Evolutionary conservation across 192 early-diverging fungal species (phyloP).

Genomic region (Entrophospora sp.): DNA sequence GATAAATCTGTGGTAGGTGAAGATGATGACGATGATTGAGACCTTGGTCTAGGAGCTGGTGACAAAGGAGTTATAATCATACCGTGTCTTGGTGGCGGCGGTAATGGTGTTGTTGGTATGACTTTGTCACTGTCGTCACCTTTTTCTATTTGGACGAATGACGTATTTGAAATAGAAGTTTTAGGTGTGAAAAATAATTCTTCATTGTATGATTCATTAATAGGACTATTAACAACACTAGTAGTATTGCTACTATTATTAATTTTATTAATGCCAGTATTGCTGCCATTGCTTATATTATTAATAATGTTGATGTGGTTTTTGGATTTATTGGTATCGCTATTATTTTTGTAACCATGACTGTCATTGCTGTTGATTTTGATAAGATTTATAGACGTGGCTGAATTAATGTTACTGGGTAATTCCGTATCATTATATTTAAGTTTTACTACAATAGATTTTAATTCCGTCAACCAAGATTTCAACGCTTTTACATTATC

Average conservation of each 20-base stretch:
- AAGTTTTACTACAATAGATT: constrained; percentile 22
- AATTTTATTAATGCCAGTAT: neutral
- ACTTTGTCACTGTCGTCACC: too few relatives aligned
- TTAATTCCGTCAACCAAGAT: constrained; percentile 28
- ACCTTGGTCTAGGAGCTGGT: neutral
- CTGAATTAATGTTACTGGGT: too few relatives aligned
- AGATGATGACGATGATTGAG: neutral
- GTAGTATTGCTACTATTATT: too few relatives aligned
- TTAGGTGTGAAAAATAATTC: constrained; percentile 11
- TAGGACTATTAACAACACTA: too few relatives aligned
- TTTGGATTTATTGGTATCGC: too few relatives aligned
- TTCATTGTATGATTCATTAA: neutral
- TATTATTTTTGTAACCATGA: neutral
- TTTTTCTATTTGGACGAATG: too few relatives aligned
- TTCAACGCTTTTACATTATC: constrained; percentile 29
- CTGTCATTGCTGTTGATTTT: neutral
- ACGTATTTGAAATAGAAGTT: neutral
- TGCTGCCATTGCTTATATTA: too few relatives aligned
- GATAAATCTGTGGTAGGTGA: too few relatives aligned
- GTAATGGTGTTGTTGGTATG: constrained; percentile 3
- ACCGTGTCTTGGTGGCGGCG: constrained; percentile 9
- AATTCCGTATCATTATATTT: neutral
- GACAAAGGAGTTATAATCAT: neutral
- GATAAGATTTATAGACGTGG: constrained; percentile 1
- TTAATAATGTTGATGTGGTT: too few relatives aligned